Evolutionary conservation across 305 asterid species (phyloP), one percentile per base, ranked within the genome.

Genomic region (Fraxinus ornus): DNA sequence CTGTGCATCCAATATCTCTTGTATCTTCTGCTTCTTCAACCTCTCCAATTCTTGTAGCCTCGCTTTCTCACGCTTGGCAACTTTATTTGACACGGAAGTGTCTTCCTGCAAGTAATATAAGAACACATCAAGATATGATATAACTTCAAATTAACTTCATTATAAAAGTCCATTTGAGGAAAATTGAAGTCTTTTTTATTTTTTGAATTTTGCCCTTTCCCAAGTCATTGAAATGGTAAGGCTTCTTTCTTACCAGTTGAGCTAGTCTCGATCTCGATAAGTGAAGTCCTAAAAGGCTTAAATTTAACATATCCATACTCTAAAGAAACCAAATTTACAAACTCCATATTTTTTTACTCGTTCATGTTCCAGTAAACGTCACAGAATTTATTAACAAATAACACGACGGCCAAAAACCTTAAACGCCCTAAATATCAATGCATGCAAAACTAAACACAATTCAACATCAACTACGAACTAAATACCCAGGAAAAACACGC

Each of bases 1-100:
- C 73, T 89, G 92, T n/a, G 82, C 84, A 49, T 86, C 89, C 88
- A 89, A 82, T 10, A 89, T 86, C 21, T 88, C 91, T 83, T 86
- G 92, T 77, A 89, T 84, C 76, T 89, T 89, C 82, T 88, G 89
- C 82, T 84, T 89, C 86, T 89, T 89, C 84, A 88, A 62, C 82
- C 78, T 85, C 73, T 89, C 85, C 91, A 89, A 85, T 44, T 89
- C 89, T 75, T 82, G 86, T 28, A 89, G 74, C 81, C 90, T 83
- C 19, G 85, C 80, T 78, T 79, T 89, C 64, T 89, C 92, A 66
- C 87, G 91, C 85, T 89, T 88, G 9, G 85, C 83, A 75, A 85
- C 78, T 75, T 75, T 85, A 77, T 76, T 76, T 68, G 79, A 36
- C 35, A 57, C 75, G 7, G 35, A 79, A 39, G 75, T 80, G 7